These are phyloP conservation scores for Kodamaea laetipori DNA, from an alignment of 805 yeast species.

Conservation along the genomic window DNA sequence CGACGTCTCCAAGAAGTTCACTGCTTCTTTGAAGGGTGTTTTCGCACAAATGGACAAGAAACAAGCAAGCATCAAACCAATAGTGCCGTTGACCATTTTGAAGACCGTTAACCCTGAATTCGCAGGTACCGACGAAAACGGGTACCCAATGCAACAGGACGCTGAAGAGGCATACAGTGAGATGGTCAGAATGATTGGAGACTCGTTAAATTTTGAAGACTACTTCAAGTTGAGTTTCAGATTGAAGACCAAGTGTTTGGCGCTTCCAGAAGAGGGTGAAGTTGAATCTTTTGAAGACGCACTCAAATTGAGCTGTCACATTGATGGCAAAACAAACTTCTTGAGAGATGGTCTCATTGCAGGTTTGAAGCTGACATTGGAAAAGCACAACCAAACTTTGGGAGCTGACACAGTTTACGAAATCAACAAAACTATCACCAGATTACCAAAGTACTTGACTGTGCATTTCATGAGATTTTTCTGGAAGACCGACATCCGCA, in stretches of 20 bases:
- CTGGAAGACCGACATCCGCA: slow-evolving; percentile 91
- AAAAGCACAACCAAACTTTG: slow-evolving; percentile 72
- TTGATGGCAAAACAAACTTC: slow-evolving; percentile 80
- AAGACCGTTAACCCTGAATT: slow-evolving; percentile 84
- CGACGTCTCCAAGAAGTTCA: slow-evolving; percentile 17
- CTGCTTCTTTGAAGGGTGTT: slow-evolving; percentile 41
- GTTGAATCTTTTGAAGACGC: slow-evolving; percentile 49
- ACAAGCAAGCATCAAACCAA: slow-evolving; percentile 61
- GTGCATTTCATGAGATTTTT: slow-evolving; percentile 93
- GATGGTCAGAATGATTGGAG: slow-evolving; percentile 55
- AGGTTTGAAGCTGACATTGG: slow-evolving; percentile 74
- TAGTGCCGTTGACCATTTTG: slow-evolving; percentile 61
- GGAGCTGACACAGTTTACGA: slow-evolving; percentile 72
- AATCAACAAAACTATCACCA: slow-evolving; percentile 60
- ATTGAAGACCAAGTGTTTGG: slow-evolving; percentile 63
- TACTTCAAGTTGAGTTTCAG: slow-evolving; percentile 68
- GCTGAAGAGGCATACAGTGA: slow-evolving; percentile 96
- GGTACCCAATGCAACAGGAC: slow-evolving; percentile 90
- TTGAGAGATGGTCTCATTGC: slow-evolving; percentile 79
- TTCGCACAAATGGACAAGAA: slow-evolving; percentile 49
- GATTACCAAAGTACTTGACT: slow-evolving; percentile 83
- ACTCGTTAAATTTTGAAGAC: slow-evolving; percentile 52
- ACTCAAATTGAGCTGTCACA: slow-evolving; percentile 84
- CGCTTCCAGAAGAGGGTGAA: slow-evolving; percentile 34
- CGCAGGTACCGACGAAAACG: slow-evolving; percentile 70